A percentile compares a stretch with the other conserved stretches of the same genome.
phyloP scores from a whole-genome alignment of 768 basidiomycete species.

The Amanita rubescens region DNA sequence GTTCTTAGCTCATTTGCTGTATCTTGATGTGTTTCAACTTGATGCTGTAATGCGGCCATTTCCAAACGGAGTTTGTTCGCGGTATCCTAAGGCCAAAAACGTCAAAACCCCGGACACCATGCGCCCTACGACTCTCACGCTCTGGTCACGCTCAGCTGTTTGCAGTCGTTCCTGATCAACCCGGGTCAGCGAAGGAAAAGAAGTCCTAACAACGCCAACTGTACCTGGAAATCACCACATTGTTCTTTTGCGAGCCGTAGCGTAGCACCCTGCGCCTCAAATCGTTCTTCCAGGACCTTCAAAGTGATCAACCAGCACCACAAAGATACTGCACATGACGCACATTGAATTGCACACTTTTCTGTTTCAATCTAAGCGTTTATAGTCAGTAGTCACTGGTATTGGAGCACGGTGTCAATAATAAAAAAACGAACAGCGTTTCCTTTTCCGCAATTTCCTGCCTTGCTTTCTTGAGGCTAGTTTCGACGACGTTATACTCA shows the following conservation, averaged over 20 bases:
- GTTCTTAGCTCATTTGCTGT: not conserved
- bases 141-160: slow-evolving; percentile 7
- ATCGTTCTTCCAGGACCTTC: slow-evolving; percentile 49
- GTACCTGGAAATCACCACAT: slow-evolving; percentile 40
- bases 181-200: not conserved
- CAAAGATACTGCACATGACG: too few species aligned
- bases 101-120: not conserved
- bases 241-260: slow-evolving; percentile 49
- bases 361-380: slow-evolving; percentile 1
- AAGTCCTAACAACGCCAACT: not conserved
- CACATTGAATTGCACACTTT: slow-evolving; percentile 7
- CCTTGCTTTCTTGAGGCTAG: not conserved
- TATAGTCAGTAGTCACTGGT: not conserved
- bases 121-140: not conserved
- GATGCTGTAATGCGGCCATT: not conserved
- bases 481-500: not conserved
- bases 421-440: not conserved
- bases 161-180: slow-evolving; percentile 16
- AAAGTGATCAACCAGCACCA: not conserved
- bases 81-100: not conserved
- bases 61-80: not conserved
- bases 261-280: slow-evolving; percentile 49
- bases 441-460: not conserved
- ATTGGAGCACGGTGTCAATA: not conserved
- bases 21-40: slow-evolving; percentile 1